phyloP scores from a whole-genome alignment of 208 protist species.

The Endotrypanum monterogeii region DNA sequence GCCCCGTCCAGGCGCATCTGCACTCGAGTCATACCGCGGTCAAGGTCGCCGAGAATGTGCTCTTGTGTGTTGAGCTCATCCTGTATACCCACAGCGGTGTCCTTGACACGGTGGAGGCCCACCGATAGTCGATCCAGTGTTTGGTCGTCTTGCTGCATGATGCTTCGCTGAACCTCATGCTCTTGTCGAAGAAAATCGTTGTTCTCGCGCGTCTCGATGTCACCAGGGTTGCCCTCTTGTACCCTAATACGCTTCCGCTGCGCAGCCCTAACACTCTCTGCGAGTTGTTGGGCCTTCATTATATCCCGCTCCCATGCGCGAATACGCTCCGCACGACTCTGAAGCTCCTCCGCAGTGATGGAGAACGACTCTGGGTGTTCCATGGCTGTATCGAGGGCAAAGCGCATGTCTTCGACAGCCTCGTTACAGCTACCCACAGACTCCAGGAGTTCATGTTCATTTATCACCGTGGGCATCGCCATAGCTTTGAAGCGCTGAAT shows the following conservation, averaged over 20 bases:
- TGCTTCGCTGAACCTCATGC: conserved; percentile 55
- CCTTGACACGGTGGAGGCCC: conserved; percentile 68
- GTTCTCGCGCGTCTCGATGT: conserved; percentile 45
- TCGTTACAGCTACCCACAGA: conserved; percentile 61
- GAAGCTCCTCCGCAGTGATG: conserved; percentile 73
- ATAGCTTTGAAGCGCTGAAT: conserved; percentile 57
- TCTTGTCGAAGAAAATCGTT: conserved; percentile 73
- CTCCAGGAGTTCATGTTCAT: conserved; percentile 73
- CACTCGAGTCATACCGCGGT: conserved; percentile 69
- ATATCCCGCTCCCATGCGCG: conserved; percentile 78
- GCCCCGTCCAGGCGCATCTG: conserved; percentile 73
- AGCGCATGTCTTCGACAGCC: conserved; percentile 80
- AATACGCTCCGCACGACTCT: conserved; percentile 63
- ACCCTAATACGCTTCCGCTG: conserved; percentile 42
- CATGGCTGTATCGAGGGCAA: conserved; percentile 72
- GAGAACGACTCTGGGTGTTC: conserved; percentile 81
- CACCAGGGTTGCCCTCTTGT: conserved; percentile 19
- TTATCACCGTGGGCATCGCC: conserved; percentile 57
- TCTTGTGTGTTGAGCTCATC: conserved; percentile 87
- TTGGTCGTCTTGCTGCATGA: conserved; percentile 69
- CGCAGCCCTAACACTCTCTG: conserved; percentile 46
- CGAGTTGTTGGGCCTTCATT: conserved; percentile 59
- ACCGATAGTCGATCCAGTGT: conserved; percentile 71
- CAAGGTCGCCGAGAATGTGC: conserved; percentile 76
- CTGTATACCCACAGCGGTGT: conserved; percentile 70